Evolutionary conservation across 73 alveolate species (phyloP), one percentile per base, ranked within the genome.

Genomic region (Durusdinium trenchii): DNA sequence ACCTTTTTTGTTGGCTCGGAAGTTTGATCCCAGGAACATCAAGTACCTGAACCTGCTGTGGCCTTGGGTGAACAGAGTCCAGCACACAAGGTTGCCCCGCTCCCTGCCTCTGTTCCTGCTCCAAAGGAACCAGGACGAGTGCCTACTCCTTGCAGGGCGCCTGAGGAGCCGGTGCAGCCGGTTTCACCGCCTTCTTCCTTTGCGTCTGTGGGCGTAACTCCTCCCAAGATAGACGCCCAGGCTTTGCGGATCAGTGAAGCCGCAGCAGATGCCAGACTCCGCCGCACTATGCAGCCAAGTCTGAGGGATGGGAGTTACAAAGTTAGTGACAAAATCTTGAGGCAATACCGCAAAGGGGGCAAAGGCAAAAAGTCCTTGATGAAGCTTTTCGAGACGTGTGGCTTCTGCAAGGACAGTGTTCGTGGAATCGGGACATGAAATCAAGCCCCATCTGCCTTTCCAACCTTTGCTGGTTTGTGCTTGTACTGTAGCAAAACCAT

Each of bases 221-320:
- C 79, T 28, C 42, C 79, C 42, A 35, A 18, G 45, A 71, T 73
- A 9, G 28, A 6, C 75, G 75, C 71, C 47, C 20, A 47, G 9
- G 46, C 1, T 1, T 26, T 79, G 26, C 62, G 91, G 67, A 43
- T 79, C 46, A 26, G 48, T 18, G 91, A 79, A 47, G 91, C 91
- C 18, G 91, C 91, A 3, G 67, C 67, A 4, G 67, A 79, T 43
- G 62, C 64, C 12, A 12, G 91, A 47, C 62, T 79, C 32, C 62
- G 67, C 67, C 91, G 91, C 52, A 79, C 67, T 26, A 43, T 79
- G 69, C 32, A 42, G 32, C 91, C 91, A 79, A 79, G 69, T 26
- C 32, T 79, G 91, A 76, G 20, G 38, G 62, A 43, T 79, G 91
- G 91, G 47, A 47, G 69, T 28, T 79, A 47, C 91, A 79, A 79